Conservation (phyloP, 2,329 filamentous ascomycete species). For the Fusarium buxicola region DNA sequence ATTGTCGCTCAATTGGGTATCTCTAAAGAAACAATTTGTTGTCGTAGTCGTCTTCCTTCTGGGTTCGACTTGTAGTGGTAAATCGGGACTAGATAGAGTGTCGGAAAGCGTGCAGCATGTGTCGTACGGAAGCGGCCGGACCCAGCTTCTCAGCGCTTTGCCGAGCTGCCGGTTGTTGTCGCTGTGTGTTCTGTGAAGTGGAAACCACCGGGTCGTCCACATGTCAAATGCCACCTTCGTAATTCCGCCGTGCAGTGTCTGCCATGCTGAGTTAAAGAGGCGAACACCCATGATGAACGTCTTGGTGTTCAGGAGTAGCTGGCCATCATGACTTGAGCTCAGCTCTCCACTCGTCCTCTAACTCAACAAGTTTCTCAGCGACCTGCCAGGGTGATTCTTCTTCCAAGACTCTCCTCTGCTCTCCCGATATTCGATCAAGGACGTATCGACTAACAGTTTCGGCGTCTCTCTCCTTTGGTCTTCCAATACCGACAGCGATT, state of each 20-base stretch:
- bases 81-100: too few species aligned
- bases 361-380: slow-evolving; percentile 60
- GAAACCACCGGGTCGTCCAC: background rate
- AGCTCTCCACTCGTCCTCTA: slow-evolving; percentile 55
- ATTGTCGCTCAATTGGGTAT: slow-evolving; percentile 23
- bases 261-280: background rate
- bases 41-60: background rate
- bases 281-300: background rate
- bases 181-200: background rate
- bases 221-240: too few species aligned
- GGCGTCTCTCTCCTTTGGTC: slow-evolving; percentile 76
- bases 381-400: slow-evolving; percentile 64
- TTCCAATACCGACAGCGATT: slow-evolving; percentile 88
- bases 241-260: background rate
- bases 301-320: background rate
- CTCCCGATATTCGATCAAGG: slow-evolving; percentile 70
- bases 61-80: too few species aligned
- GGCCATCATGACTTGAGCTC: slow-evolving; percentile 38
- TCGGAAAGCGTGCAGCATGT: too few species aligned
- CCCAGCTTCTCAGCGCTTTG: too few species aligned
- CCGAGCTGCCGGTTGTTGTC: background rate
- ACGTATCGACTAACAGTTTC: slow-evolving; percentile 82
- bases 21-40: slow-evolving; percentile 1
- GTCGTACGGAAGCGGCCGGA: too few species aligned
- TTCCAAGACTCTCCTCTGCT: slow-evolving; percentile 64